A percentile compares a stretch with the other conserved stretches of the same genome.
phyloP scores from a whole-genome alignment of 2,329 filamentous ascomycete species.

The Calonectria pseudoturangicola region DNA sequence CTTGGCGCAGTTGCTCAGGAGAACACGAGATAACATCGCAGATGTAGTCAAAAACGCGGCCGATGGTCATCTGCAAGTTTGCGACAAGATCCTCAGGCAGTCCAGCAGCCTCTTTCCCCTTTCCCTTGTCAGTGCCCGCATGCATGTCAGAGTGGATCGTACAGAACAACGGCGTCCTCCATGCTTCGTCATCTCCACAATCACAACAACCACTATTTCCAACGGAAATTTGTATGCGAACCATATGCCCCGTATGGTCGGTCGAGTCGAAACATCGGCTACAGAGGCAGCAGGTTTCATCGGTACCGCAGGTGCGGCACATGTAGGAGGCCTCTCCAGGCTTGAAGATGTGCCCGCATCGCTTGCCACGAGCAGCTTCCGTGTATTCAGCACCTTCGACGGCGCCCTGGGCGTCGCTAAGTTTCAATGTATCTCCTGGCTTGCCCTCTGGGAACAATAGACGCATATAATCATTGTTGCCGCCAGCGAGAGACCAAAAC shows the following conservation, averaged over 20 bases:
- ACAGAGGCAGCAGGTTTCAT: constrained; percentile 97
- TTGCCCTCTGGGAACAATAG: constrained; percentile 88
- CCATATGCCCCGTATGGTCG: constrained; percentile 94
- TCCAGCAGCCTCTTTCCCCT: constrained; percentile 74
- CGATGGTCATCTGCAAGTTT: constrained; percentile 89
- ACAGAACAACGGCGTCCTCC: constrained; percentile 90
- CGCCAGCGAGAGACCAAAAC: constrained; percentile 89
- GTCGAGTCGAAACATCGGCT: constrained; percentile 96
- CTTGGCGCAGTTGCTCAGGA: constrained; percentile 91
- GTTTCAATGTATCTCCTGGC: constrained; percentile 80
- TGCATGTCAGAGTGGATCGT: constrained; percentile 87
- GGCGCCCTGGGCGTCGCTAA: constrained; percentile 92
- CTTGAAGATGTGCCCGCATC: constrained; percentile 98
- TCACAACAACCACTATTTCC: constrained; percentile 98
- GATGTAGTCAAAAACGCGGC: constrained; percentile 91
- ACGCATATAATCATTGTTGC: constrained; percentile 82
- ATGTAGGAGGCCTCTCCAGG: constrained; percentile 93
- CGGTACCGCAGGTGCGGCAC: constrained; percentile 94
- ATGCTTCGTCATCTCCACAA: constrained; percentile 96
- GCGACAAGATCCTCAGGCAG: constrained; percentile 85
- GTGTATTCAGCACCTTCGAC: constrained; percentile 96
- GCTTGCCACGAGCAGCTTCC: constrained; percentile 90
- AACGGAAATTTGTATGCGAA: constrained; percentile 89
- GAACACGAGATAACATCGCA: constrained; percentile 99
- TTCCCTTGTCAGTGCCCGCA: constrained; percentile 73